phyloP scores from a whole-genome alignment of 352 stramenopile species.

The Plasmopara muralis region DNA sequence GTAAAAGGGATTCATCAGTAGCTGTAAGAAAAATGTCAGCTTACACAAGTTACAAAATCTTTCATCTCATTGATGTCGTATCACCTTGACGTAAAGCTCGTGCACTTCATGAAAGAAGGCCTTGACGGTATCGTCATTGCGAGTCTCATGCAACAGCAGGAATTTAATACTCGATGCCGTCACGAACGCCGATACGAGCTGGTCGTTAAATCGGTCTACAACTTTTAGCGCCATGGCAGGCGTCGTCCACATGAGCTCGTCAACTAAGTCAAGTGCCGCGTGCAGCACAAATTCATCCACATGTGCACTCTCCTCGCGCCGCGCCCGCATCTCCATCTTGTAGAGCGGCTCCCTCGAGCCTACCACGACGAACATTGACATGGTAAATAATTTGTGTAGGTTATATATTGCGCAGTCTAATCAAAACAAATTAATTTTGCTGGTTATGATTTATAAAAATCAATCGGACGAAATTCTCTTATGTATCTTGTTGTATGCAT shows the following conservation, averaged over 20 bases:
- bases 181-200: constrained; percentile 95
- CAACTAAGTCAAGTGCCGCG: constrained; percentile 95
- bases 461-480: too few relatives aligned
- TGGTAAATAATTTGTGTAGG: constrained; percentile 7
- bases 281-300: constrained; percentile 98
- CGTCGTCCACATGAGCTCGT: constrained; percentile 93
- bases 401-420: too few relatives aligned
- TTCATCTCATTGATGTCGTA: neutral
- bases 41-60: too few relatives aligned
- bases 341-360: constrained; percentile 83
- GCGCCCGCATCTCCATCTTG: constrained; percentile 80
- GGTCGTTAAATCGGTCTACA: constrained; percentile 95
- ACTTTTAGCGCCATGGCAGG: constrained; percentile 90
- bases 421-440: too few relatives aligned
- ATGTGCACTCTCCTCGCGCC: constrained; percentile 81
- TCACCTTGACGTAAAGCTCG: constrained; percentile 95
- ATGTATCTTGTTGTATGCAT: too few relatives aligned
- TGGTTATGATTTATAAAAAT: too few relatives aligned
- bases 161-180: constrained; percentile 95
- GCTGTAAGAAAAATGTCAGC: constrained; percentile 38
- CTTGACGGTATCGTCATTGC: constrained; percentile 93
- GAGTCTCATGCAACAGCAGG: constrained; percentile 91
- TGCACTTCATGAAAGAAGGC: constrained; percentile 97
- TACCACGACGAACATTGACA: constrained; percentile 84
- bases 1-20: constrained; percentile 96